Base-by-base conservation (phyloP, 2,329 filamentous ascomycete species). In the Trichoderma cornu-damae region DNA sequence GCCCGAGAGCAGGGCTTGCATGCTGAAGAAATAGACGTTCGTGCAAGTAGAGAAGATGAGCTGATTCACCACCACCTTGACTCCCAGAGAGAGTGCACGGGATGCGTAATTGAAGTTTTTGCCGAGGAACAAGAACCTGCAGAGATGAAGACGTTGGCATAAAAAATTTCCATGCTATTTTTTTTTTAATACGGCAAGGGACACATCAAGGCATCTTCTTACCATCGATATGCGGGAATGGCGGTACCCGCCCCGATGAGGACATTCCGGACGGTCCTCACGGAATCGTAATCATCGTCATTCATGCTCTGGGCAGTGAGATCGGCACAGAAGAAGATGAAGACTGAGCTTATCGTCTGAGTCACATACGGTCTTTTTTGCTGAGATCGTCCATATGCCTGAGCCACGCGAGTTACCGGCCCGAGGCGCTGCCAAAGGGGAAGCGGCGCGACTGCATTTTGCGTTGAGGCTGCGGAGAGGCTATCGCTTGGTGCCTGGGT, bases 141-240 rank as follows among this genome's bases (percentile, higher is more conserved):
- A 40, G 16, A 18, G 5, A 3, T 2, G 26, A 30, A 1, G n/a
- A 24, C 8, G 9, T 48, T 14, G 32, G 38, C 26, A 49, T 35
- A 6, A 37, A 28, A 14, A 22, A 14, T 28, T 38, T n/a, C 6
- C 2, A n/a, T 1, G 1, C 3, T 20, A 1, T n/a, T n/a, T n/a
- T n/a, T n/a, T n/a, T n/a, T n/a, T n/a, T n/a, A n/a, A n/a, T n/a
- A n/a, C n/a, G n/a, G n/a, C n/a, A n/a, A n/a, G n/a, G n/a, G 24
- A 14, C 30, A 40, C 14, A 20, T 9, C 4, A 3, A 11, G 7
- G 37, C 9, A 18, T 22, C 18, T 26, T 3, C 79, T 61, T 78
- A 95, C 91, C 91, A 96, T 65, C 83, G 83, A 69, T 92, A 96
- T 44, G 81, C 82, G 1, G 92, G 92, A 59, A 96, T 89, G 16